Evolutionary conservation across 202 grass and related monocot genomes (phyloP), one percentile per base, ranked within the genome.

Genomic region (Panicum hallii): DNA sequence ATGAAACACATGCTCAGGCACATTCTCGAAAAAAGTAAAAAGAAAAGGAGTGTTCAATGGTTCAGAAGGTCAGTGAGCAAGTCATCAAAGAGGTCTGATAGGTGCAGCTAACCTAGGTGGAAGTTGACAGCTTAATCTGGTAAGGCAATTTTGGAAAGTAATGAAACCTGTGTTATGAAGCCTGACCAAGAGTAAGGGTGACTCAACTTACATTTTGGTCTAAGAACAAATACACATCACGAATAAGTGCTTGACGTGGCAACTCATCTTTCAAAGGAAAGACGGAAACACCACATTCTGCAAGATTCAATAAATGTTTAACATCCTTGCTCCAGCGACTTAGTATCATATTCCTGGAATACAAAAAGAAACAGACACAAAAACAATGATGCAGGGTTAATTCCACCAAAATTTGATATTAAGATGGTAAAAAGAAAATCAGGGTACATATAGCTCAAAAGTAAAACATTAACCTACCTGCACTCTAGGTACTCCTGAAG

Each of bases 401-500:
- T 54, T 70, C 22, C 80, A 84, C 28, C 13, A 84, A 60, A 72
- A 63, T 47, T 62, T 52, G 72, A 76, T 32, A 16, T 75, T 41
- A 46, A 72, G 55, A 68, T 32, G 60, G 57, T 46, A 57, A 82
- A 73, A 78, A 76, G 28, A 62, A 79, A 70, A 81, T 28, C 52
- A 82, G 22, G 49, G 57, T 26, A 79, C 5, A 53, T 36, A 63
- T 17, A 81, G 53, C 38, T 17, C 6, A 66, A 81, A 54, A 49
- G 23, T 13, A 64, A 75, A 46, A 28, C 17, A 65, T 64, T 60
- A 86, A 85, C 66, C 63, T 63, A 96, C 97, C 97, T 94, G 91
- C 93, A 94, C 36, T 99, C 97, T 67, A 99, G 77, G 83, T 99
- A 99, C 61, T 99, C 93, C 71, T 89, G 87, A 85, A 99, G 91